Conservation (phyloP, 2,329 filamentous ascomycete species). For the Tympanopsis confertula region DNA sequence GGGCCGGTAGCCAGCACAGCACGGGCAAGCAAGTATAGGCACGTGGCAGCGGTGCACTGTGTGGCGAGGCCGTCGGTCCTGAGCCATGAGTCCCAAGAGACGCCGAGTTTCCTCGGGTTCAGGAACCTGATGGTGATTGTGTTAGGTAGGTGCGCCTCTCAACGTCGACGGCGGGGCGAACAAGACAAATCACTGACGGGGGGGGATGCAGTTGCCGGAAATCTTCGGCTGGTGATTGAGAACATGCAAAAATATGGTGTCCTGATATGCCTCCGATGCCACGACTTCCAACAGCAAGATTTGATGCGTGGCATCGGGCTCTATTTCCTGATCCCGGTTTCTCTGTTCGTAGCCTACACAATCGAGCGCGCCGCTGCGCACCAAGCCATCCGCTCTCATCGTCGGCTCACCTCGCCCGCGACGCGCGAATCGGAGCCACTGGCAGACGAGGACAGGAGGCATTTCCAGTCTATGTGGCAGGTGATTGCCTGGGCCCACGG, state of each 20-base stretch:
- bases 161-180: constrained; percentile 2
- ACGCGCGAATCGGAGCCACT: constrained; percentile 38
- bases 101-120: constrained; percentile 85
- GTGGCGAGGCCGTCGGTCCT: constrained; percentile 64
- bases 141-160: constrained; percentile 43
- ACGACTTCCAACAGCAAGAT: constrained; percentile 74
- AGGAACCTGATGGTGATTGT: constrained; percentile 94
- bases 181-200: constrained; percentile 2
- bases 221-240: constrained; percentile 86
- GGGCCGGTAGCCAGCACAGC: too few species aligned
- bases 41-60: constrained; percentile 79
- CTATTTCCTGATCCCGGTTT: constrained; percentile 79
- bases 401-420: constrained; percentile 31
- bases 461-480: constrained; percentile 68
- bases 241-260: constrained; percentile 98
- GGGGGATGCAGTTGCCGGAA: constrained; percentile 64
- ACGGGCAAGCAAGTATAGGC: constrained; percentile 87
- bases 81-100: constrained; percentile 65
- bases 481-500: constrained; percentile 71
- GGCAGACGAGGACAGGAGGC: constrained; percentile 48
- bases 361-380: constrained; percentile 77
- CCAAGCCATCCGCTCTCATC: constrained; percentile 61
- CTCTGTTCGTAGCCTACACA: constrained; percentile 79
- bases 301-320: constrained; percentile 64
- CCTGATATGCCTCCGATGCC: constrained; percentile 79